phyloP scores from a whole-genome alignment of 2,329 filamentous ascomycete genomes.

The Aurifilum marmelostoma region DNA sequence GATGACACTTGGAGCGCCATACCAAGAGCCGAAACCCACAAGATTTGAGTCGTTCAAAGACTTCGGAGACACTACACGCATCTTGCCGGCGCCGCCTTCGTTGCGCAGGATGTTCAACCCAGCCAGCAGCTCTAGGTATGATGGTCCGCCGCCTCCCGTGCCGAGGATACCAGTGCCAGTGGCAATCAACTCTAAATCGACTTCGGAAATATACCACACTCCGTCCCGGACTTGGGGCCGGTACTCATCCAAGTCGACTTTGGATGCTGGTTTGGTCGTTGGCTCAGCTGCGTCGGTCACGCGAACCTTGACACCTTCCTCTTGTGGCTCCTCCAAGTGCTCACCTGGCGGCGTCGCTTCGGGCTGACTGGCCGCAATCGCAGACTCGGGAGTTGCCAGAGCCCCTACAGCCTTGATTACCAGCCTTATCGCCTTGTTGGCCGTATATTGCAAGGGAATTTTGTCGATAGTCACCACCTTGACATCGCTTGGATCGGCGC shows the following conservation, averaged over 20 bases:
- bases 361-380: slow-evolving; percentile 22
- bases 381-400: slow-evolving; percentile 18
- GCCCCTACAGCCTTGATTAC: slow-evolving; percentile 32
- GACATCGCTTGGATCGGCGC: slow-evolving; percentile 36
- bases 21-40: slow-evolving; percentile 49
- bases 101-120: slow-evolving; percentile 42
- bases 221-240: slow-evolving; percentile 38
- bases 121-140: slow-evolving; percentile 36
- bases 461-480: slow-evolving; percentile 51
- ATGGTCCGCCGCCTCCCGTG: slow-evolving; percentile 43
- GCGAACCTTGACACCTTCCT: background rate
- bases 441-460: slow-evolving; percentile 33
- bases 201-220: slow-evolving; percentile 42
- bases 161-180: slow-evolving; percentile 43
- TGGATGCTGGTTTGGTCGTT: slow-evolving; percentile 10
- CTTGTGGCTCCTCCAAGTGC: background rate
- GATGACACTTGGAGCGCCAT: slow-evolving; percentile 47
- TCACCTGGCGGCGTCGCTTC: background rate
- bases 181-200: slow-evolving; percentile 42
- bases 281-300: slow-evolving; percentile 27
- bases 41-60: slow-evolving; percentile 43
- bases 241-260: slow-evolving; percentile 41
- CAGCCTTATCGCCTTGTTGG: slow-evolving; percentile 32
- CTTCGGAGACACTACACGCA: slow-evolving; percentile 46
- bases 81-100: slow-evolving; percentile 39